A percentile compares a stretch with the other conserved stretches of the same genome.
These are phyloP conservation scores for Debaryomycetaceae sp. DNA, from an alignment of 1,139 yeast genomes.

Conservation along the genomic window DNA sequence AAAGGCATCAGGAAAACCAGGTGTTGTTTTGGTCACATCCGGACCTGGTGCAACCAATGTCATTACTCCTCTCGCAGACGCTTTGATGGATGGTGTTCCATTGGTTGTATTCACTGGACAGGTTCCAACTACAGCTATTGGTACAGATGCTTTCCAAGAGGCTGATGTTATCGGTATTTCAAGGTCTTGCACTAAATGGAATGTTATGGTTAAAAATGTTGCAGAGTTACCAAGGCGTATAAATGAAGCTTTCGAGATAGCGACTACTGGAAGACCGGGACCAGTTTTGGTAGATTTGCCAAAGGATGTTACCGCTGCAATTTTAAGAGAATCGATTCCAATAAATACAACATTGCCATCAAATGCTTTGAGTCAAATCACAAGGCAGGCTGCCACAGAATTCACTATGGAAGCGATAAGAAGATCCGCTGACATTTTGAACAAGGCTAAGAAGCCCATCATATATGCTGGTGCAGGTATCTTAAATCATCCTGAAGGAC, in stretches of 20 bases:
- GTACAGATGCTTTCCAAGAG: constrained; percentile 98
- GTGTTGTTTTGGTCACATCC: constrained; percentile 94
- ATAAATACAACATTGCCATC: constrained; percentile 82
- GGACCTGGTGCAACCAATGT: constrained; percentile 99
- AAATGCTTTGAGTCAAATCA: constrained; percentile 66
- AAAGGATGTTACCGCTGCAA: constrained; percentile 93
- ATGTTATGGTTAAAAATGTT: constrained; percentile 94
- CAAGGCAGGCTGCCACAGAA: constrained; percentile 70
- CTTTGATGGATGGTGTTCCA: constrained; percentile 95
- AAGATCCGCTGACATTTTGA: constrained; percentile 75
- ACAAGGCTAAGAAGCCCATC: constrained; percentile 82
- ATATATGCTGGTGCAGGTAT: constrained; percentile 93
- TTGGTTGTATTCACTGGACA: constrained; percentile 97
- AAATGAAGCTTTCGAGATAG: constrained; percentile 97
- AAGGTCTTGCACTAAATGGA: constrained; percentile 97
- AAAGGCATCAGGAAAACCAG: constrained; percentile 93
- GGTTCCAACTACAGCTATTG: constrained; percentile 92
- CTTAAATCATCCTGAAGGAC: constrained; percentile 77
- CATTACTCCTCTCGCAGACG: constrained; percentile 96
- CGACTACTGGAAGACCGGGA: constrained; percentile 95
- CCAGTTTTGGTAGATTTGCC: constrained; percentile 97
- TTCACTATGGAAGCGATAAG: constrained; percentile 72
- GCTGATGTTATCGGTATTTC: constrained; percentile 97
- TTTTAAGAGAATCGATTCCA: constrained; percentile 84
- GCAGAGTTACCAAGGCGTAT: constrained; percentile 94